A percentile compares a stretch with the other conserved stretches of the same genome.
Evolutionary conservation across 768 basidiomycete genomes (phyloP).

Genomic region (Kwoniella dejecticola): DNA sequence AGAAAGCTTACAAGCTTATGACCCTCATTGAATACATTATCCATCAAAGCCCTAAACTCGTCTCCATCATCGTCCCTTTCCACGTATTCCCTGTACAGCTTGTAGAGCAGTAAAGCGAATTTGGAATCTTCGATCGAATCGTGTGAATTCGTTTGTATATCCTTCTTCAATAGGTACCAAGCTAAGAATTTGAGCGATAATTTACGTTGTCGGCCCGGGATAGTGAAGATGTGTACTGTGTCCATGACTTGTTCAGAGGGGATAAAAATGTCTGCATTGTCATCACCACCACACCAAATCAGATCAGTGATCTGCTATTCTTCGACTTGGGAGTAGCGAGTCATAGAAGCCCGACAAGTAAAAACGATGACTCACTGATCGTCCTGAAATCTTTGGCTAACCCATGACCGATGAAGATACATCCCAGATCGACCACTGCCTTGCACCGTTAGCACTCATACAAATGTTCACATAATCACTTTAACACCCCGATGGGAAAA

Average conservation of each 20-base stretch:
- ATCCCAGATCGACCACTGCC: conserved; percentile 81
- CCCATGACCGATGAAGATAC: conserved; percentile 96
- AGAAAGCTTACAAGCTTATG: conserved; percentile 52
- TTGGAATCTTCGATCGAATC: conserved; percentile 98
- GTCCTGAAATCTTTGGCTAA: conserved; percentile 97
- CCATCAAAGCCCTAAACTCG: conserved; percentile 80
- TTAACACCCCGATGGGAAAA: too few species aligned
- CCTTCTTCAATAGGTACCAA: conserved; percentile 87
- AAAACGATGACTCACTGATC: conserved; percentile 76
- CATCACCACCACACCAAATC: background rate
- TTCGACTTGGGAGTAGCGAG: too few species aligned
- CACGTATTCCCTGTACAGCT: conserved; percentile 65
- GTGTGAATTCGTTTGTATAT: conserved; percentile 91
- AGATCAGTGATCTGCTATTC: background rate
- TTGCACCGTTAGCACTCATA: background rate
- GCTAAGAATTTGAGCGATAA: conserved; percentile 89
- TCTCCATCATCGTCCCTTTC: conserved; percentile 62
- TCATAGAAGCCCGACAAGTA: too few species aligned
- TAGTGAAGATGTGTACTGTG: conserved; percentile 94
- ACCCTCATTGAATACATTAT: conserved; percentile 60
- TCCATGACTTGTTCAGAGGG: conserved; percentile 95
- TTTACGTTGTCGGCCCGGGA: conserved; percentile 76
- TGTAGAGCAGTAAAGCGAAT: conserved; percentile 80
- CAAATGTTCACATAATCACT: conserved; percentile 13
- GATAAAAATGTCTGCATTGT: conserved; percentile 79